Conservation (phyloP, 176 grass and related monocot species). For the Oryza australiensis region DNA sequence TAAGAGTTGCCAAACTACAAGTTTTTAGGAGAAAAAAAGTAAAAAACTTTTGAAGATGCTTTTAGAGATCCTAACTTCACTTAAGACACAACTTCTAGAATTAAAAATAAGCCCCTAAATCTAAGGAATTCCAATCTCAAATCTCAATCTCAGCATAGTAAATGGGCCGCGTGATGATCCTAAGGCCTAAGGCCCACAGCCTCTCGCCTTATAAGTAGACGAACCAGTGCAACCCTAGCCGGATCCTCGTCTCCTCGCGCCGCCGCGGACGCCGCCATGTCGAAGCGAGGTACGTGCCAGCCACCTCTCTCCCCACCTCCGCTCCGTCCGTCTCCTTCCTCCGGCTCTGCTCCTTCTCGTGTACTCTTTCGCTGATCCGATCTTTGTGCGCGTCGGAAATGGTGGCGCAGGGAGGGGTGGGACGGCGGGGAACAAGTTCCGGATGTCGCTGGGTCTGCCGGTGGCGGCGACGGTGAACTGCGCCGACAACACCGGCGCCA, state of each 20-base stretch:
- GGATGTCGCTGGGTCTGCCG: constrained; percentile 50
- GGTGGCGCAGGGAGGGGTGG: constrained; percentile 41
- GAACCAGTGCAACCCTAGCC: constrained; percentile 27
- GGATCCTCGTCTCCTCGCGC: constrained; percentile 12
- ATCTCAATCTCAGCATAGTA: too few relatives aligned
- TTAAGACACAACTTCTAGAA: too few relatives aligned
- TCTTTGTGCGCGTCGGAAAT: neutral
- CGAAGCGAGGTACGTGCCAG: constrained; percentile 37
- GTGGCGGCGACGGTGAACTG: constrained; percentile 57
- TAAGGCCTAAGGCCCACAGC: neutral
- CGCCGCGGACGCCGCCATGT: constrained; percentile 36
- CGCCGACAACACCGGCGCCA: constrained; percentile 51
- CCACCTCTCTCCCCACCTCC: too few relatives aligned
- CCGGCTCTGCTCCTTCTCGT: neutral
- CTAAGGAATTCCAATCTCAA: too few relatives aligned
- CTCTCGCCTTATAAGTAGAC: neutral
- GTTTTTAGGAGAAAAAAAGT: too few relatives aligned
- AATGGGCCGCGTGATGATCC: neutral
- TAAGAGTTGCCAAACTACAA: too few relatives aligned
- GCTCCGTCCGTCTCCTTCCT: neutral
- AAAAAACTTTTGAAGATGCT: too few relatives aligned
- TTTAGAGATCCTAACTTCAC: too few relatives aligned
- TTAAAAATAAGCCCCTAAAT: too few relatives aligned
- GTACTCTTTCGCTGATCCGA: neutral
- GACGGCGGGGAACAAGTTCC: constrained; percentile 53